phyloP scores from a whole-genome alignment of 1,139 yeast genomes.

The Taiozyma sp. region DNA sequence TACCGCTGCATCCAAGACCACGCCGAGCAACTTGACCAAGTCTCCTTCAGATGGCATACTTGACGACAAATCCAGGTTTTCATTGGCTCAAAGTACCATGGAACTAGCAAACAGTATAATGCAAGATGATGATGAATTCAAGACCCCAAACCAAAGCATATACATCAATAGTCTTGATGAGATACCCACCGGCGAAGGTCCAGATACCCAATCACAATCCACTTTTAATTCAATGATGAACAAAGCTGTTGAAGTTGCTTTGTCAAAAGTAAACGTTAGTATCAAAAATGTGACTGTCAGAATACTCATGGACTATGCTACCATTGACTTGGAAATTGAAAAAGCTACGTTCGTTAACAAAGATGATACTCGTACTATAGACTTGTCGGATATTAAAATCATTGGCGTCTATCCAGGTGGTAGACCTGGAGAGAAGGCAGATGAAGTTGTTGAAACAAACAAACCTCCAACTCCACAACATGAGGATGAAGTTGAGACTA shows the following conservation, averaged over 20 bases:
- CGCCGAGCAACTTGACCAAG: constrained; percentile 1
- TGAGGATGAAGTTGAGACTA: constrained; percentile 15
- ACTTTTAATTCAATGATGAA: constrained; percentile 51
- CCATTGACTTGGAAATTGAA: constrained; percentile 39
- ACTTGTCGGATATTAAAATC: constrained; percentile 35
- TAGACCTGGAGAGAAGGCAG: constrained; percentile 24
- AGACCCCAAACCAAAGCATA: constrained; percentile 7
- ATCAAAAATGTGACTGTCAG: constrained; percentile 42
- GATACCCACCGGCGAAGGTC: neutral
- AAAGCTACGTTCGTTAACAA: constrained; percentile 36
- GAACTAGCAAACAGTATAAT: constrained; percentile 61
- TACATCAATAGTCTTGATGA: constrained; percentile 3
- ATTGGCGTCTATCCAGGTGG: constrained; percentile 36
- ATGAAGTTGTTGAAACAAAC: constrained; percentile 8
- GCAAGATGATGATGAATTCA: constrained; percentile 22
- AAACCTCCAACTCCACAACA: constrained; percentile 7
- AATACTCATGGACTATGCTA: constrained; percentile 47
- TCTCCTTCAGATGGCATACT: constrained; percentile 12
- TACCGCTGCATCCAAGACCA: constrained; percentile 6
- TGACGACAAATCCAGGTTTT: constrained; percentile 29
- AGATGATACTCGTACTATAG: constrained; percentile 44
- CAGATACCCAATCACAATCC: constrained; percentile 6
- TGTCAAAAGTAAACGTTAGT: constrained; percentile 53
- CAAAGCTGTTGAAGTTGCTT: constrained; percentile 63
- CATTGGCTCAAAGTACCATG: constrained; percentile 61